Base-by-base conservation (phyloP, 257 asterid species). In the Penstemon davidsonii region DNA sequence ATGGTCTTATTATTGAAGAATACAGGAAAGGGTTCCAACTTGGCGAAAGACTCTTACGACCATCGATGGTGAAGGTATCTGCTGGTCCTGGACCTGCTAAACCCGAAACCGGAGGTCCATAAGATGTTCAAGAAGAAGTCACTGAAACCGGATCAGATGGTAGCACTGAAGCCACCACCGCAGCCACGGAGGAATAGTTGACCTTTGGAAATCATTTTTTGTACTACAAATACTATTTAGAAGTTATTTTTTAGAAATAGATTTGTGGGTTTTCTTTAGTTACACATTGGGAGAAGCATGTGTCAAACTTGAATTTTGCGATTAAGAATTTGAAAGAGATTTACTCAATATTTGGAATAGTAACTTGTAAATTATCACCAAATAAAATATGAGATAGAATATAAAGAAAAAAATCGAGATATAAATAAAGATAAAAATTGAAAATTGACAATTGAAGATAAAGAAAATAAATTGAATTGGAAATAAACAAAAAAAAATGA, bases 31-130 rank as follows among this genome's bases (percentile, higher is more conserved):
- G 97, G 1, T 90, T 88, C 80, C 83, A 64, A 62, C 88, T 90
- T 19, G 95, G 91, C 3, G 88, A 88, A 1, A 85, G 96, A 78
- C 97, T 91, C 53, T 75, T 91, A 66, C 88, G 96, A 46, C 96
- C 97, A 53, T 83, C 96, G 25, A 91, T 91, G 97, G 96, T 88
- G 81, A 91, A 91, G 83, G 97, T 91, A 15, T 88, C 97, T 4
- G 79, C 97, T 18, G 96, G 96, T 10, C 95, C 97, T 5, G 96
- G 96, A 52, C 93, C 95, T 9, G 79, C 82, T 50, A 91, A 86
- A 73, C 74, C 84, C 6, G 79, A 85, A 75, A 57, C 70, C 0
- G 75, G 7, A 49, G 81, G 52, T 57, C 75, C 60, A 64, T 41
- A 76, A 33, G 88, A 78, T 60, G 84, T 56, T 47, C 68, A 55